A percentile compares a stretch with the other conserved stretches of the same genome.
phyloP scores from a whole-genome alignment of 148 eudicot species.

The Dianthus caryophyllus region DNA sequence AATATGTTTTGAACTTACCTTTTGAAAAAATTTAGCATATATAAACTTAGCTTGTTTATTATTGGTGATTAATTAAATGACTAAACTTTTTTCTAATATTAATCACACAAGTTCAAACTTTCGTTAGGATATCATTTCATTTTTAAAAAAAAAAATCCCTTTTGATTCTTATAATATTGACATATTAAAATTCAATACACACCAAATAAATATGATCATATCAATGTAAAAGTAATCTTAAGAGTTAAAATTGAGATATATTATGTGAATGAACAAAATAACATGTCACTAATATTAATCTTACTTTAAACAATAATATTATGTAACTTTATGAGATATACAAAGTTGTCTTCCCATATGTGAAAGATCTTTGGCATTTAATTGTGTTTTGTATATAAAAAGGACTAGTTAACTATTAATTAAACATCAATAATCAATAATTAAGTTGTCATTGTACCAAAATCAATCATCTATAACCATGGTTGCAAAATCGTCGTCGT shows the following conservation, averaged over 20 bases:
- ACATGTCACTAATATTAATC: slow-evolving; percentile 6
- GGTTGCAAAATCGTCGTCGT: slow-evolving; percentile 18
- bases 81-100: too few relatives aligned
- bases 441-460: background rate
- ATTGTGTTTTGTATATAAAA: slow-evolving; percentile 12
- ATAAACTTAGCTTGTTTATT: too few relatives aligned
- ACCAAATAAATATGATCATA: slow-evolving; percentile 2
- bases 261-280: slow-evolving; percentile 13
- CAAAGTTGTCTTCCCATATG: slow-evolving; percentile 19
- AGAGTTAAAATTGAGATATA: slow-evolving; percentile 22
- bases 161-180: slow-evolving; percentile 6
- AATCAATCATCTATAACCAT: slow-evolving; percentile 12
- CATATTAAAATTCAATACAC: background rate
- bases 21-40: too few relatives aligned
- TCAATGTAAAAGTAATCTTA: slow-evolving; percentile 13
- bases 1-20: too few relatives aligned
- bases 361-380: slow-evolving; percentile 31
- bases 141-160: background rate
- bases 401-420: background rate
- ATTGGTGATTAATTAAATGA: too few relatives aligned
- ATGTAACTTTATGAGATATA: background rate
- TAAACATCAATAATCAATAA: background rate
- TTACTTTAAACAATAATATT: slow-evolving; percentile 10
- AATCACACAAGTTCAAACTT: slow-evolving; percentile 12
- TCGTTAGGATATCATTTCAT: slow-evolving; percentile 18